phyloP scores from a whole-genome alignment of 2,329 filamentous ascomycete genomes.

The Microdochium nivale region DNA sequence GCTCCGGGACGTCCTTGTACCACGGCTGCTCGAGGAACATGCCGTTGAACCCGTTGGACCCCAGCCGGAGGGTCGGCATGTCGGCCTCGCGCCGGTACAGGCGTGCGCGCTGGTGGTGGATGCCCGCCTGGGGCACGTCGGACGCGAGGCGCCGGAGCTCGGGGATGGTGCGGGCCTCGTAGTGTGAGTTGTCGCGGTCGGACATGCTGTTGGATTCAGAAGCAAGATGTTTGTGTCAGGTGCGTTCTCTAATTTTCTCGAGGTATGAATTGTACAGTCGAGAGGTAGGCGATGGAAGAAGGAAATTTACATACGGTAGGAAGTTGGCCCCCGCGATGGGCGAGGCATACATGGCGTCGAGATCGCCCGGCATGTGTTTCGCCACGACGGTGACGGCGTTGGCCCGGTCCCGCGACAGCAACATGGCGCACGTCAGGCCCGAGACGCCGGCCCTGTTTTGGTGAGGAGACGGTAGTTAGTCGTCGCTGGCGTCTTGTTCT shows the following conservation, averaged over 20 bases:
- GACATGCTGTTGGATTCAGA: conserved; percentile 15
- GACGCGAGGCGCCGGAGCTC: conserved; percentile 18
- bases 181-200: conserved; percentile 15
- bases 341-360: conserved; percentile 82
- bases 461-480: no score
- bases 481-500: no score
- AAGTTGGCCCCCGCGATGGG: conserved; percentile 22
- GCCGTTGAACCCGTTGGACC: conserved; percentile 52
- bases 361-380: conserved; percentile 91
- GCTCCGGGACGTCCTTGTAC: conserved; percentile 61
- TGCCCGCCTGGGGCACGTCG: conserved; percentile 24
- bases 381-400: conserved; percentile 59
- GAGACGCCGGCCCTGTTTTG: conserved; percentile 20
- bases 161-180: conserved; percentile 19
- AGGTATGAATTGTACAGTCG: neutral
- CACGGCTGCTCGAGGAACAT: conserved; percentile 62
- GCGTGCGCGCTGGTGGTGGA: conserved; percentile 23
- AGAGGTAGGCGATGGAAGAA: neutral
- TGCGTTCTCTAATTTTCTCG: neutral
- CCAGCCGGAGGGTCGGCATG: conserved; percentile 22
- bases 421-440: conserved; percentile 21
- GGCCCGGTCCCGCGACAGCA: conserved; percentile 20
- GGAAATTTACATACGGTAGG: conserved; percentile 15
- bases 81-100: conserved; percentile 56
- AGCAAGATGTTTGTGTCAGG: neutral